Conservation (phyloP, 2,329 filamentous ascomycete species). For the Aspergillus carbonarius region DNA sequence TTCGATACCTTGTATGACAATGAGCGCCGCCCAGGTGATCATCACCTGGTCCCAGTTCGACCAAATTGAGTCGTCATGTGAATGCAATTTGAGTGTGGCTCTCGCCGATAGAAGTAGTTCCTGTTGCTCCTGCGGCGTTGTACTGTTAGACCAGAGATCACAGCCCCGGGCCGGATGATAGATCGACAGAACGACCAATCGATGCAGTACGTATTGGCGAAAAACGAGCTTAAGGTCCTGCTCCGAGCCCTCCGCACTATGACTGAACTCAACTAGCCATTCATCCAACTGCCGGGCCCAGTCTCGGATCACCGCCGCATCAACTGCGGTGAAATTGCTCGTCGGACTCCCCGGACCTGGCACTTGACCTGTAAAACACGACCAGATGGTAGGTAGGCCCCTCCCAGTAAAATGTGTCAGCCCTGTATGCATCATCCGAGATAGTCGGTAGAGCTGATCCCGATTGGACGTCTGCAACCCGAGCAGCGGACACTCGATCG, state of each 20-base stretch:
- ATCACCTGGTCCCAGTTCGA: constrained; percentile 7
- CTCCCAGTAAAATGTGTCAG: constrained; percentile 4
- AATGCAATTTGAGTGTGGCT: constrained; percentile 6
- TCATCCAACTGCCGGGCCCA: constrained; percentile 7
- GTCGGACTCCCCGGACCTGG: neutral
- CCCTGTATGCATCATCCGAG: constrained; percentile 9
- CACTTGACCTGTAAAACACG: neutral
- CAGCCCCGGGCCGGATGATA: constrained; percentile 4
- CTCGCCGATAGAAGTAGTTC: constrained; percentile 3
- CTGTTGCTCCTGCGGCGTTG: constrained; percentile 1
- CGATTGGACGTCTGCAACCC: neutral
- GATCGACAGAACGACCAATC: constrained; percentile 5
- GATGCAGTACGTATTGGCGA: constrained; percentile 4
- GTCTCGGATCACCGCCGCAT: constrained; percentile 3
- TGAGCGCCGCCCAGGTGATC: constrained; percentile 6
- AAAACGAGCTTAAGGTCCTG: constrained; percentile 4
- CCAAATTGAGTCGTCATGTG: constrained; percentile 4
- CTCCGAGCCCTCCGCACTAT: neutral
- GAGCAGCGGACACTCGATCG: neutral
- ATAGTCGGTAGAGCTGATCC: constrained; percentile 2
- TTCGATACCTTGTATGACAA: constrained; percentile 2
- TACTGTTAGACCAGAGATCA: constrained; percentile 3
- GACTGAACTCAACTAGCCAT: constrained; percentile 5
- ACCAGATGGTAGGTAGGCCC: constrained; percentile 3
- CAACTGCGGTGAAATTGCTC: constrained; percentile 3